Conservation (phyloP, 108 stramenopile genomes). For the Thalassiosira profunda region DNA sequence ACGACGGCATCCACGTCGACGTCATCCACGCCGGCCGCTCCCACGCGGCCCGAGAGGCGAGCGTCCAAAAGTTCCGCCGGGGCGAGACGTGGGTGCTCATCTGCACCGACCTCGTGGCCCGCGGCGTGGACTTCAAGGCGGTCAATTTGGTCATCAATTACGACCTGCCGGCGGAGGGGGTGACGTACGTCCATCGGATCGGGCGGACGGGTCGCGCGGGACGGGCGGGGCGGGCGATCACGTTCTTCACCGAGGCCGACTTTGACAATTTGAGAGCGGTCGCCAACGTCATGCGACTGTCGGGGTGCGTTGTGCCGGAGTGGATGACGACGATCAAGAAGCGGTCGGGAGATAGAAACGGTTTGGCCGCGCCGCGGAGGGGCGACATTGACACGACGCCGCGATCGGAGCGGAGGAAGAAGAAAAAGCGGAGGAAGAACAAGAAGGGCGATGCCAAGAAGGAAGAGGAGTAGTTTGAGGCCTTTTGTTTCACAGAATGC, state of each 20-base stretch:
- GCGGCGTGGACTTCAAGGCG: conserved; percentile 98
- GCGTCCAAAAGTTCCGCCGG: conserved; percentile 91
- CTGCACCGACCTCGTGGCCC: conserved; percentile 97
- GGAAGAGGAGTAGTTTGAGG: too few species aligned
- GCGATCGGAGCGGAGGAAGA: conserved; percentile 72
- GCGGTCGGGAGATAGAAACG: conserved; percentile 31
- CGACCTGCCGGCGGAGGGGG: conserved; percentile 93
- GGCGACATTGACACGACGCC: conserved; percentile 81
- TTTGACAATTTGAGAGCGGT: conserved; percentile 89
- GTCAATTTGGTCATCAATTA: conserved; percentile 98
- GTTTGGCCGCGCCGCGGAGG: conserved; percentile 33
- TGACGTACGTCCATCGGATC: conserved; percentile 97
- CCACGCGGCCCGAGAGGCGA: conserved; percentile 85
- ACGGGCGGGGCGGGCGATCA: conserved; percentile 93
- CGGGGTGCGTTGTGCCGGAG: conserved; percentile 92
- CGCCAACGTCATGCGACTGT: conserved; percentile 95
- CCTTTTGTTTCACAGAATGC: too few species aligned
- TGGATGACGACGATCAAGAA: conserved; percentile 91
- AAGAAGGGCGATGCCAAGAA: not conserved
- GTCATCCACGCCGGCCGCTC: conserved; percentile 95
- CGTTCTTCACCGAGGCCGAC: conserved; percentile 95
- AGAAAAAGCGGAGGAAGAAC: conserved; percentile 40
- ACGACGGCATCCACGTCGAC: conserved; percentile 95
- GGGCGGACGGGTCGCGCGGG: conserved; percentile 97
- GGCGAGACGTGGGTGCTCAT: conserved; percentile 99